Evolutionary conservation across 1,284 basidiomycete genomes (phyloP), one percentile per base, ranked within the genome.

Genomic region (Sphaerobolus stellatus): DNA sequence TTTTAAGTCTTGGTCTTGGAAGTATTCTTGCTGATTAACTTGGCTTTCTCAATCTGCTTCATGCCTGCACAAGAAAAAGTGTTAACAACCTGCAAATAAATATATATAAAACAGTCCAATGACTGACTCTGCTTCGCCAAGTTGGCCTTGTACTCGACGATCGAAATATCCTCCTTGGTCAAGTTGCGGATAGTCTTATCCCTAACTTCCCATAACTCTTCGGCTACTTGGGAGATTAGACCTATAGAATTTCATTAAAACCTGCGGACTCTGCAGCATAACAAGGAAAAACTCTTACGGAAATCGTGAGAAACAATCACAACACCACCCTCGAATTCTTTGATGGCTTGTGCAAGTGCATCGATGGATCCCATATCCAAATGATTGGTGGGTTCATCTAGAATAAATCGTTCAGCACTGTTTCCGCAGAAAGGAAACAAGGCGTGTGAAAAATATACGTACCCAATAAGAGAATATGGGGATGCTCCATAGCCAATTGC

Each of bases 201-300:
- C 71, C 94, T 94, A 57, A 99, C 96, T 74, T 99, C 96, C 96
- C 96, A 99, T 11, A 99, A 84, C 71, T 98, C 95, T 69, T 98
- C 89, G 52, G 93, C 94, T 45, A 97, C 94, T 75, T 97, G 94
- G 52, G 89, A 90, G 70, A 96, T 96, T 59, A 96, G 84, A 66
- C 88, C 88, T 85, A 65, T 50, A 46, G 48, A 47, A 29, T 55
- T 28, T 36, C 30, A 40, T 54, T 60, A 58, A 30, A 44, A 54
- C 50, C 43, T 30, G 20, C 31, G 28, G 24, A 28, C 48, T 47
- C 28, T 13, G 18, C 38, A 56, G 27, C 46, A 49, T 38, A 30
- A 20, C 18, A 50, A 47, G 38, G 40, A 48, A 48, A 51, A 58
- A 48, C 55, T 78, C 85, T 62, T 65, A 90, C 92, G 88, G 88